phyloP scores from a whole-genome alignment of 495 filamentous ascomycete species.

The Aspergillus coremiiformis region DNA sequence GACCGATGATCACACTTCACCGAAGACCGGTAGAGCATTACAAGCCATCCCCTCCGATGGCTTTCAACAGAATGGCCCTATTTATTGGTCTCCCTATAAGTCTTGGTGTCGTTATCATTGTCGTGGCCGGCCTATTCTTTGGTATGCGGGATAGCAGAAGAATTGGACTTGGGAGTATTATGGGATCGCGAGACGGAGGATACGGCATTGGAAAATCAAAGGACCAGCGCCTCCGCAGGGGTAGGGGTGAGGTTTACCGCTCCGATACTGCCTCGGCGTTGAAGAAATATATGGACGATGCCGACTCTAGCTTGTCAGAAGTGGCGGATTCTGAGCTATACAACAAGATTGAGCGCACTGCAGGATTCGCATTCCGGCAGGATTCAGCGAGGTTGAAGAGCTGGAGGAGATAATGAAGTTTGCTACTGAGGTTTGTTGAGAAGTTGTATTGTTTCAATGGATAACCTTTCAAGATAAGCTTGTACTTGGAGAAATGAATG shows the following conservation, averaged over 20 bases:
- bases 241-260: background rate
- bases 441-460: too few species aligned
- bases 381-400: slow-evolving; percentile 16
- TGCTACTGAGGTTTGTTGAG: too few species aligned
- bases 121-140: slow-evolving; percentile 18
- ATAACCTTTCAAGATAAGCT: too few species aligned
- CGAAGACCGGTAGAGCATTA: slow-evolving; percentile 20
- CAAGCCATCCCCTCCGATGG: slow-evolving; percentile 17
- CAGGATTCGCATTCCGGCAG: slow-evolving; percentile 9
- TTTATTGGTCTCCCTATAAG: slow-evolving; percentile 20
- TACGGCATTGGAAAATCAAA: slow-evolving; percentile 18
- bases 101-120: slow-evolving; percentile 14
- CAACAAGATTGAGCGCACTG: slow-evolving; percentile 6
- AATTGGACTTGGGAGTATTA: slow-evolving; percentile 11
- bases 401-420: slow-evolving; percentile 4
- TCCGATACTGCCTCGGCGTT: slow-evolving; percentile 1
- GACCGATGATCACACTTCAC: slow-evolving; percentile 20
- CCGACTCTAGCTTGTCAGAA: slow-evolving; percentile 9
- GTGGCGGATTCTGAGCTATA: slow-evolving; percentile 5
- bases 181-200: slow-evolving; percentile 11
- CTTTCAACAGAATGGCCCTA: slow-evolving; percentile 21
- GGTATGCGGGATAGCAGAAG: slow-evolving; percentile 21
- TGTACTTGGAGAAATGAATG: background rate
- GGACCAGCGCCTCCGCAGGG: slow-evolving; percentile 7
- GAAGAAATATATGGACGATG: slow-evolving; percentile 11